Evolutionary conservation across 2,329 filamentous ascomycete species (phyloP).

Genomic region (Botryotinia globosa): DNA sequence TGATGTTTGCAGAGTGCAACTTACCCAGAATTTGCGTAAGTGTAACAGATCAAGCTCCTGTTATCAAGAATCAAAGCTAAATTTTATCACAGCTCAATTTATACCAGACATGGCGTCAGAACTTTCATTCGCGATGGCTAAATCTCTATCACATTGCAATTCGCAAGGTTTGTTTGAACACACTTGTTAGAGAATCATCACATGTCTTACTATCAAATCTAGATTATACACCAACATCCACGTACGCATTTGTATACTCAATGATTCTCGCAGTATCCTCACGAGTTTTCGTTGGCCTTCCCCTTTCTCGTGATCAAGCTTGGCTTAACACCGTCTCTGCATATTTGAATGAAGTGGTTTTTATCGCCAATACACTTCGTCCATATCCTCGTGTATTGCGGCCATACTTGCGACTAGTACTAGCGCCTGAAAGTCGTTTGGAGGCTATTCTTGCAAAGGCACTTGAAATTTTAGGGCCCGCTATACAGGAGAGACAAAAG

Average conservation of each 20-base stretch:
- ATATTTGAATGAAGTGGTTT: not conserved
- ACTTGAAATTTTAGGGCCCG: not conserved
- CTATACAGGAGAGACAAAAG: constrained; percentile 5
- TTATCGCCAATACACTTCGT: not conserved
- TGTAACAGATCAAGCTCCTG: not conserved
- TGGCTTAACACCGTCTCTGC: constrained; percentile 26
- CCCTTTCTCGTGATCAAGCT: constrained; percentile 30
- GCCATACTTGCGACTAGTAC: not conserved
- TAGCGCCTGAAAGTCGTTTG: constrained; percentile 12
- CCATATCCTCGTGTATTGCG: not conserved
- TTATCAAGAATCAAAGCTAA: not conserved
- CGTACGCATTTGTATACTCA: not conserved
- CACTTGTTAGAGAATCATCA: not conserved
- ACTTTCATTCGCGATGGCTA: not conserved
- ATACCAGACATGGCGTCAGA: constrained; percentile 8
- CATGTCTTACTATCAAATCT: not conserved
- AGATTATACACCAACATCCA: not conserved
- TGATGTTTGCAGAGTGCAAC: constrained; percentile 11
- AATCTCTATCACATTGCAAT: not conserved
- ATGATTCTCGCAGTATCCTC: constrained; percentile 8
- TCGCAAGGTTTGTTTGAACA: not conserved
- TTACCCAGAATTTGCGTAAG: constrained; percentile 12
- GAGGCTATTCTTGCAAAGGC: constrained; percentile 11
- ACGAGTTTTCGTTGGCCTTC: constrained; percentile 32
- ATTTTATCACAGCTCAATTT: not conserved